Base-by-base conservation (phyloP, 129 eudicot genomes). In the Escallonia rubra region DNA sequence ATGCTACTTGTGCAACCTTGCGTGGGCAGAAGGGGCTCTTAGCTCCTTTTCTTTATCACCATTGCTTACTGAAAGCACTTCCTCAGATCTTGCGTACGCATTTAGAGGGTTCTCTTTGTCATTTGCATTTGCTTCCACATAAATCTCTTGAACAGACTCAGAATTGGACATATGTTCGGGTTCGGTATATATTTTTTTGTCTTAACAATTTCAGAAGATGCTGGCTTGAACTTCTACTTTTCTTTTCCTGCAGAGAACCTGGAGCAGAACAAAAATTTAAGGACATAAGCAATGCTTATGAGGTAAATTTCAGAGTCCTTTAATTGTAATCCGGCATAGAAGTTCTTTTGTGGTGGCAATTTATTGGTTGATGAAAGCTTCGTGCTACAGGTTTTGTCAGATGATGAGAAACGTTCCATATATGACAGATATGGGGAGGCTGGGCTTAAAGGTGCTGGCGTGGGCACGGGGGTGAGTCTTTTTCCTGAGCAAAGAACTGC, bases 231-330 rank as follows among this genome's bases (percentile, higher is more conserved):
- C 65, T 76, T 57, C 8, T 64, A 8, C 8, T 61, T 61, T 58
- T 61, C 60, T 23, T 16, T 14, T 56, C 40, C 73, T 77, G 73
- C 84, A 94, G 99, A 82, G 96, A 81, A 66, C 88, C 96, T 67
- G 90, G 93, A 60, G 97, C 99, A 15, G 99, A 94, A 74, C 80
- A 83, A 49, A 94, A 85, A 71, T 94, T 94, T 63, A 94, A 94
- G 88, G 99, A 94, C 46, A 89, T 94, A 48, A 89, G 99, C 70
- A 87, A 87, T 66, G 99, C 99, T 65, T 94, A 94, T 78, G 99
- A 94, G 90, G 98, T 86, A 66, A 39, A 65, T 23, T 41, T 61
- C 73, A 41, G 38, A 60, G 2, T 5, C 60, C 23, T 48, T 51
- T 66, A 15, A 8, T 63, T 6, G 7, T 5, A 39, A 10, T 38